Evolutionary conservation across 2,329 filamentous ascomycete genomes (phyloP).

Genomic region (Leptographium procerum): DNA sequence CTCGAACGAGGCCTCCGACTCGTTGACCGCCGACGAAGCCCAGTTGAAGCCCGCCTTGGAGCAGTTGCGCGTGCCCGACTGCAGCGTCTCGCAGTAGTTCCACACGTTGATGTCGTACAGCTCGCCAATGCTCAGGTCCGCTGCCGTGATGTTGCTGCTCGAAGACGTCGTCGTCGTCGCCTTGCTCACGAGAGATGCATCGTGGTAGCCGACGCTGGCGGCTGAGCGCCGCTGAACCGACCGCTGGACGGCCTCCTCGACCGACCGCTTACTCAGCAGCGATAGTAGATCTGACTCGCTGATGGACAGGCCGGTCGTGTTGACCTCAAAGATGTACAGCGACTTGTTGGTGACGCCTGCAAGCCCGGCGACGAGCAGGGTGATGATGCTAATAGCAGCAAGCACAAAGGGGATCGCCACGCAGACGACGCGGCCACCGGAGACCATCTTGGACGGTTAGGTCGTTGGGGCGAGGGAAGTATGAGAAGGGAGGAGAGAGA

Average conservation of each 20-base stretch:
- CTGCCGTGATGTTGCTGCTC: slow-evolving; percentile 40
- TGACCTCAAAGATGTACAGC: slow-evolving; percentile 48
- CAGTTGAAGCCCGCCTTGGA: slow-evolving; percentile 62
- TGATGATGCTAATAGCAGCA: slow-evolving; percentile 66
- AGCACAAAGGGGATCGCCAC: slow-evolving; percentile 79
- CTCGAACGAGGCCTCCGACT: slow-evolving; percentile 45
- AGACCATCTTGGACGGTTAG: slow-evolving; percentile 17
- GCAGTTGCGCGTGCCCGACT: slow-evolving; percentile 52
- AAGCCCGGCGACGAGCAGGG: slow-evolving; percentile 46
- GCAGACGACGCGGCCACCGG: slow-evolving; percentile 66
- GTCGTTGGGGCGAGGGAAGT: no score
- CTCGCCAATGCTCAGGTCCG: slow-evolving; percentile 53
- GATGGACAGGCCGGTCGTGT: slow-evolving; percentile 49
- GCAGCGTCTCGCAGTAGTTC: slow-evolving; percentile 66
- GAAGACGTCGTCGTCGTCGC: slow-evolving; percentile 13
- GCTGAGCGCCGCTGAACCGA: no score
- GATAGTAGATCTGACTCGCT: slow-evolving; percentile 6
- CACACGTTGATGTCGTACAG: slow-evolving; percentile 75
- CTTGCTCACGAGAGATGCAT: no score
- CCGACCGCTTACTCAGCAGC: slow-evolving; percentile 3
- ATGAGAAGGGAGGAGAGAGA: neutral
- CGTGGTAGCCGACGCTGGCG: neutral
- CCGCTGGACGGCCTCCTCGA: neutral
- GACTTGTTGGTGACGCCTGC: slow-evolving; percentile 43
- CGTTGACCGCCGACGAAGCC: slow-evolving; percentile 60